Evolutionary conservation across 768 basidiomycete genomes (phyloP).

Genomic region (Hirschioporus abietinus): DNA sequence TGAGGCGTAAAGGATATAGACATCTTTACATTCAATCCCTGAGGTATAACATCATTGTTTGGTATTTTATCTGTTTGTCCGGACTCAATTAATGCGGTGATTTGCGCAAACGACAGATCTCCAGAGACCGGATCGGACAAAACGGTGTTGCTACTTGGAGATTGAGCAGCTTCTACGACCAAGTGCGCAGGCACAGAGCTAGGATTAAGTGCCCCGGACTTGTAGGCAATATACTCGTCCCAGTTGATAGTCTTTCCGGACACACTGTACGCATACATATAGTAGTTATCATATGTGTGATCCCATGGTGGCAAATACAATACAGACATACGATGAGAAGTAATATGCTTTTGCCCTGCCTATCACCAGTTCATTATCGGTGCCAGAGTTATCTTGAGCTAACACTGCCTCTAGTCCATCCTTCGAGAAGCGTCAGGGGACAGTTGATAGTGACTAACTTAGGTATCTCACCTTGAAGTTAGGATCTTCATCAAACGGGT

Average conservation of each 20-base stretch:
- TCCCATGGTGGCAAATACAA: neutral
- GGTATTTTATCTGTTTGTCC: conserved; percentile 4
- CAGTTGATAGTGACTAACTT: neutral
- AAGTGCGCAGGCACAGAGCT: neutral
- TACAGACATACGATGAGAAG: neutral
- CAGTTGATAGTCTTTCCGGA: neutral
- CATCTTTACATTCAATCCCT: neutral
- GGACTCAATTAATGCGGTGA: conserved; percentile 1
- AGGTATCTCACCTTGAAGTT: neutral
- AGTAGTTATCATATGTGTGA: too few relatives aligned
- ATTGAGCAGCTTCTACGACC: neutral
- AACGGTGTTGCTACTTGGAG: neutral
- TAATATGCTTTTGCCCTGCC: conserved; percentile 1
- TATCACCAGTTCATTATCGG: conserved; percentile 1
- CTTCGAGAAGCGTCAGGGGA: neutral
- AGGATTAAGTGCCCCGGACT: neutral
- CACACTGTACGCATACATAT: neutral
- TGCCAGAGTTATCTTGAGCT: neutral
- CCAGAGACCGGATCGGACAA: neutral
- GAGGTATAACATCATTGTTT: conserved; percentile 2
- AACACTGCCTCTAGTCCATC: neutral
- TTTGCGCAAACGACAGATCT: neutral
- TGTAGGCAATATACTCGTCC: neutral
- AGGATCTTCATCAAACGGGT: neutral
- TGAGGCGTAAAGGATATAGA: neutral